A percentile compares a stretch with the other conserved stretches of the same genome.
Evolutionary conservation across 345 rosid genomes (phyloP).

Genomic region (Zanthoxylum bungeanum): DNA sequence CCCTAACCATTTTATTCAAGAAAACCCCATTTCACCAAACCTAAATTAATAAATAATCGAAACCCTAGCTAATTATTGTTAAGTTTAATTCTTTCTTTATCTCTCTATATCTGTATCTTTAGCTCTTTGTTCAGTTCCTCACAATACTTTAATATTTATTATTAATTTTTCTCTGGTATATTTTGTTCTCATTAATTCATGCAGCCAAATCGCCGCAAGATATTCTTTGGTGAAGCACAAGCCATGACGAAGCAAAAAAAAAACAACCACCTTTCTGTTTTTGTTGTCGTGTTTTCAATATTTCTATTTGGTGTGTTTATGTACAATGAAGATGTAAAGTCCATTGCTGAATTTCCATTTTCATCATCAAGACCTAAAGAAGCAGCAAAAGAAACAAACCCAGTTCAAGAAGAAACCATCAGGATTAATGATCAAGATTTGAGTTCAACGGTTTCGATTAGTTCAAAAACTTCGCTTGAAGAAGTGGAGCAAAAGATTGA

Average conservation of each 20-base stretch:
- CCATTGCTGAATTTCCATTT: constrained; percentile 74
- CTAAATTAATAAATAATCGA: not conserved
- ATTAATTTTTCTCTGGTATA: too few relatives aligned
- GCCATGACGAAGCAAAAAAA: constrained; percentile 76
- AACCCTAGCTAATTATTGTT: constrained; percentile 10
- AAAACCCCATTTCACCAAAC: constrained; percentile 68
- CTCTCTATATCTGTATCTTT: not conserved
- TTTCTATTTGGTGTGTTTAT: constrained; percentile 66
- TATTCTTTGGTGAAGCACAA: constrained; percentile 33
- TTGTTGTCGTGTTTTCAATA: constrained; percentile 47
- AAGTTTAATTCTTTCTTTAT: constrained; percentile 4
- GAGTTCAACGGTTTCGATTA: constrained; percentile 7
- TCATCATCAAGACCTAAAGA: constrained; percentile 49
- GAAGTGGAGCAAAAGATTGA: constrained; percentile 34
- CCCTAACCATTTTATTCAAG: constrained; percentile 42
- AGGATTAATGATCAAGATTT: constrained; percentile 25
- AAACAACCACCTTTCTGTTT: constrained; percentile 60
- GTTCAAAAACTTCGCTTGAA: constrained; percentile 33
- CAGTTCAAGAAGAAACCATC: constrained; percentile 38
- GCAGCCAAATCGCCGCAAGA: constrained; percentile 46
- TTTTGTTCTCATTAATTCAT: constrained; percentile 13
- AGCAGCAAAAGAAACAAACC: too few relatives aligned
- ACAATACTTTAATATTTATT: constrained; percentile 27
- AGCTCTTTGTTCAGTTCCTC: constrained; percentile 15
- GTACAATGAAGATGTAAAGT: constrained; percentile 66